Evolutionary conservation across 208 protist species (phyloP).

Genomic region (Balamuthia mandrillaris): DNA sequence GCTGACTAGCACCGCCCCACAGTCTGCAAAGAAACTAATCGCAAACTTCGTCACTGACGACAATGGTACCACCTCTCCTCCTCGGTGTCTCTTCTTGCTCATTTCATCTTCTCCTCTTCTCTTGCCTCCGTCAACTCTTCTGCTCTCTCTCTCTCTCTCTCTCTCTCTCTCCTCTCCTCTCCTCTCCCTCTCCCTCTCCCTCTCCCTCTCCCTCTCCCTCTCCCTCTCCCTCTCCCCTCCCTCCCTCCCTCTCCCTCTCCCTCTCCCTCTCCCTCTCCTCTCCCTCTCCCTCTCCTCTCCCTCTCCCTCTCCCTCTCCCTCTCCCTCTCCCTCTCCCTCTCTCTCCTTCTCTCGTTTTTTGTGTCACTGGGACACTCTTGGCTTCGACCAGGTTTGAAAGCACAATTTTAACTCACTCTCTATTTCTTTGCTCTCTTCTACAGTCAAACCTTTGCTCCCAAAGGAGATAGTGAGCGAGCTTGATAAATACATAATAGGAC

Average conservation of each 20-base stretch:
- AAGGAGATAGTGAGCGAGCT: slow-evolving; percentile 84
- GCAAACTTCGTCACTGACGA: too few relatives aligned
- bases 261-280: not conserved
- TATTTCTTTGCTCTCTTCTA: not conserved
- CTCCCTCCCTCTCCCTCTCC: not conserved
- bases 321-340: not conserved
- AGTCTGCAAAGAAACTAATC: too few relatives aligned
- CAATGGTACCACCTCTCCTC: not conserved
- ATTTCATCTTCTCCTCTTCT: not conserved
- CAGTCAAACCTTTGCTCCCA: not conserved
- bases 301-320: not conserved
- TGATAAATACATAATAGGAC: slow-evolving; percentile 92
- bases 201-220: not conserved
- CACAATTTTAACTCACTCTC: not conserved
- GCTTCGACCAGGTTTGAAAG: not conserved
- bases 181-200: too few relatives aligned
- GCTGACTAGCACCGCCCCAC: too few relatives aligned
- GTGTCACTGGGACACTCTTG: not conserved
- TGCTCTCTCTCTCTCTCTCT: not conserved
- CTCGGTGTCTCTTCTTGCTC: not conserved
- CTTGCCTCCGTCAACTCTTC: not conserved
- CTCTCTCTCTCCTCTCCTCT: too few relatives aligned
- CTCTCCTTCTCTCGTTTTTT: not conserved
- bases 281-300: not conserved
- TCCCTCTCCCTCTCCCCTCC: not conserved